Percentiles rank a stretch among this genome's conserved stretches.
Evolutionary conservation across 306 rosid species (phyloP).

Genomic region (Prinsepia uniflora): DNA sequence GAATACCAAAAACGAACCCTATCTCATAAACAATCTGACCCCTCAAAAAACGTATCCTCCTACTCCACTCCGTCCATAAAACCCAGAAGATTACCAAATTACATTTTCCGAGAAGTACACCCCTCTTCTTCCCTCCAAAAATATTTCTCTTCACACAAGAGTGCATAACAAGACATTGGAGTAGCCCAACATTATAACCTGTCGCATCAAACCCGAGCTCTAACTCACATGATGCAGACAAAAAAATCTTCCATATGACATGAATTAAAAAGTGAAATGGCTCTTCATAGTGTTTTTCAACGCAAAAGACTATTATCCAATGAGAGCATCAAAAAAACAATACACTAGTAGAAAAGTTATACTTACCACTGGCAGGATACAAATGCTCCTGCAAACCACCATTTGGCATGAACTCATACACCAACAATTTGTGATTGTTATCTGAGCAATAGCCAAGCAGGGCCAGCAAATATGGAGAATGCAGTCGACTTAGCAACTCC

Average conservation of each 20-base stretch:
- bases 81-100: no score
- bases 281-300: neutral
- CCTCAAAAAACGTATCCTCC: no score
- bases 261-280: neutral
- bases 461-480: slow-evolving; percentile 79
- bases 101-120: no score
- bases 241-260: neutral
- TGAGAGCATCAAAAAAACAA: neutral
- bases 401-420: slow-evolving; percentile 84
- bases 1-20: no score
- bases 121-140: no score
- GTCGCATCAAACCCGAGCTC: neutral
- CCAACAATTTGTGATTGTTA: slow-evolving; percentile 68
- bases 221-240: neutral
- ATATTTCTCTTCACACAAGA: no score
- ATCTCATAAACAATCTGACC: no score
- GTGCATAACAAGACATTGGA: no score
- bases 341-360: neutral
- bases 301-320: neutral
- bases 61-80: no score
- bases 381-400: slow-evolving; percentile 94
- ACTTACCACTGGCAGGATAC: slow-evolving; percentile 71
- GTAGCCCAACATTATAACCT: no score
- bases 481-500: slow-evolving; percentile 77
- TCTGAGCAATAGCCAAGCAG: slow-evolving; percentile 86